phyloP scores from a whole-genome alignment of 768 basidiomycete genomes.

The Suillus luteus region DNA sequence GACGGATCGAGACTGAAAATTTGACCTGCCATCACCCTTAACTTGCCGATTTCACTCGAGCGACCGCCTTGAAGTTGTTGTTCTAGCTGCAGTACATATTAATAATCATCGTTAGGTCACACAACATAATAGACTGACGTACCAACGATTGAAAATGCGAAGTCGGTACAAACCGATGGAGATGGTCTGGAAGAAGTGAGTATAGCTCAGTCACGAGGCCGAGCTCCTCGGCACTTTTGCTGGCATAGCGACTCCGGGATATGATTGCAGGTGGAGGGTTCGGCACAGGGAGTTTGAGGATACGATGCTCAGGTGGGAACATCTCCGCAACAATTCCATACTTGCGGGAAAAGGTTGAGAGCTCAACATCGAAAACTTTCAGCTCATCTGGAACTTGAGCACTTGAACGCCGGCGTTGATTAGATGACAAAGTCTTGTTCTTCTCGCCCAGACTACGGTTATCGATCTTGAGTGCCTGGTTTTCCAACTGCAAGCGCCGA shows the following conservation, averaged over 20 bases:
- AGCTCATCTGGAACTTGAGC: neutral
- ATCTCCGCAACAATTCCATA: constrained; percentile 3
- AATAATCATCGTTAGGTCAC: no score
- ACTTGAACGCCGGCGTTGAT: neutral
- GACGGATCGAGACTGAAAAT: neutral
- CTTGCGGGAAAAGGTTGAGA: neutral
- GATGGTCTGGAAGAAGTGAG: no score
- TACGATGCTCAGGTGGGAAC: neutral
- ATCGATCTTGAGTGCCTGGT: neutral
- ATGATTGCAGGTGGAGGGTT: no score
- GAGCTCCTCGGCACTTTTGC: no score
- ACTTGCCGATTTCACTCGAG: neutral
- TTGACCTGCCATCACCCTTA: neutral
- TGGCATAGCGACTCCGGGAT: no score
- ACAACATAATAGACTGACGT: no score
- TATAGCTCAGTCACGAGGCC: no score
- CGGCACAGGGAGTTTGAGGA: no score
- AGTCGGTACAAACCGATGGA: no score
- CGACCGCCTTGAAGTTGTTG: neutral
- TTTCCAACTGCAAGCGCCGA: neutral
- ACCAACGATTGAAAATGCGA: no score
- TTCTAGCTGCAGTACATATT: no score
- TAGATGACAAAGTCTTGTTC: neutral
- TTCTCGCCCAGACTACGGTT: neutral
- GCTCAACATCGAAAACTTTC: neutral